Evolutionary conservation across 345 rosid genomes (phyloP).

Genomic region (Garcia nutans): DNA sequence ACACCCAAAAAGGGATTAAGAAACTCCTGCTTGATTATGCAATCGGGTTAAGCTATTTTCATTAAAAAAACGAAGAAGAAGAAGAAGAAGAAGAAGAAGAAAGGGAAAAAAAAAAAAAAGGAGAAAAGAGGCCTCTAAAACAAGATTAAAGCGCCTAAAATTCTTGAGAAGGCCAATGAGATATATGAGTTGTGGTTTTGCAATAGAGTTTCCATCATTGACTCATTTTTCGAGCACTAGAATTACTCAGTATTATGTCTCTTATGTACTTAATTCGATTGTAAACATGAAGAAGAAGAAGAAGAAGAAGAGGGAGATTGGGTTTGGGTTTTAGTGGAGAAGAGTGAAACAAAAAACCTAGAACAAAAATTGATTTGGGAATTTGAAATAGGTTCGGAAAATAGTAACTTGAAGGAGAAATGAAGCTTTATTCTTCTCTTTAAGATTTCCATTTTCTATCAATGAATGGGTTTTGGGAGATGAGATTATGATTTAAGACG

Average conservation of each 20-base stretch:
- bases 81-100: too few relatives aligned
- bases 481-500: too few relatives aligned
- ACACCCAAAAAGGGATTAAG: background rate
- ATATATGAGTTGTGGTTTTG: background rate
- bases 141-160: constrained; percentile 23
- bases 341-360: constrained; percentile 14
- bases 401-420: background rate
- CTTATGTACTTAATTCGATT: constrained; percentile 1
- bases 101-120: background rate
- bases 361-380: constrained; percentile 1
- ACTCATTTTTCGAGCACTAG: constrained; percentile 34
- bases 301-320: background rate
- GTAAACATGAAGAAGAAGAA: too few relatives aligned
- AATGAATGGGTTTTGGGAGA: too few relatives aligned
- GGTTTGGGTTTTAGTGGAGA: constrained; percentile 4
- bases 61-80: background rate
- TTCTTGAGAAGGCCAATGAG: constrained; percentile 12
- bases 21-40: background rate
- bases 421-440: constrained; percentile 1
- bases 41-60: background rate
- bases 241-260: background rate
- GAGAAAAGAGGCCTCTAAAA: constrained; percentile 21
- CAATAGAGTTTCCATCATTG: constrained; percentile 15
- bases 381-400: background rate
- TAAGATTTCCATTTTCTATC: background rate